These are phyloP conservation scores for Funneliformis geosporum DNA, from an alignment of 192 early-diverging fungal species.

Conservation along the genomic window DNA sequence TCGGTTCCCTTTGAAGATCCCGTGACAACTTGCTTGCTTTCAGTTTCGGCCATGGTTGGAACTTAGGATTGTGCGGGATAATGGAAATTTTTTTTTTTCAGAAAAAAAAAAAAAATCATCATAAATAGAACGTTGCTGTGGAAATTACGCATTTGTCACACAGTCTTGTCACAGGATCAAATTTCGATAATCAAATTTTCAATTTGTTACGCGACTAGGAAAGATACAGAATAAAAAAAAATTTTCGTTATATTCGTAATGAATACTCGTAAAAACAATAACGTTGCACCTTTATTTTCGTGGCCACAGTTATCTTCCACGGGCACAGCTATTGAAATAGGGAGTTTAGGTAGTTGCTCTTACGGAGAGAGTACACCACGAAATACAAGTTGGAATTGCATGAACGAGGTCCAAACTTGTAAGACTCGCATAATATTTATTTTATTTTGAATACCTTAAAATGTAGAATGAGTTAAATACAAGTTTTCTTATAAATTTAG, in stretches of 20 bases:
- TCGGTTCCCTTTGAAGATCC: slow-evolving; percentile 11
- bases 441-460: not conserved
- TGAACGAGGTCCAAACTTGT: not conserved
- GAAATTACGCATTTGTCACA: too few species aligned
- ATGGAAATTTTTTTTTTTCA: too few species aligned
- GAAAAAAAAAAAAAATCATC: too few species aligned
- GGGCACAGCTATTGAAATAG: not conserved
- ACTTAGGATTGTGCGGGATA: not conserved
- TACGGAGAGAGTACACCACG: not conserved
- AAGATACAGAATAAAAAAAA: too few species aligned
- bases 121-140: too few species aligned
- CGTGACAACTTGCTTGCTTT: not conserved
- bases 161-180: too few species aligned
- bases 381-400: not conserved
- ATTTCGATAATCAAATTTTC: too few species aligned
- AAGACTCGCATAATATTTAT: not conserved
- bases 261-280: not conserved
- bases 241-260: not conserved
- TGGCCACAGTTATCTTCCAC: not conserved
- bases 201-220: too few species aligned
- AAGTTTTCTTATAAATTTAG: not conserved
- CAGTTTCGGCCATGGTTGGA: slow-evolving; percentile 2
- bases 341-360: not conserved
- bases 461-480: not conserved
- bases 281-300: not conserved